Evolutionary conservation across 2,329 filamentous ascomycete species (phyloP), one percentile per base, ranked within the genome.

Genomic region (Hymenoscyphus fraxineus): DNA sequence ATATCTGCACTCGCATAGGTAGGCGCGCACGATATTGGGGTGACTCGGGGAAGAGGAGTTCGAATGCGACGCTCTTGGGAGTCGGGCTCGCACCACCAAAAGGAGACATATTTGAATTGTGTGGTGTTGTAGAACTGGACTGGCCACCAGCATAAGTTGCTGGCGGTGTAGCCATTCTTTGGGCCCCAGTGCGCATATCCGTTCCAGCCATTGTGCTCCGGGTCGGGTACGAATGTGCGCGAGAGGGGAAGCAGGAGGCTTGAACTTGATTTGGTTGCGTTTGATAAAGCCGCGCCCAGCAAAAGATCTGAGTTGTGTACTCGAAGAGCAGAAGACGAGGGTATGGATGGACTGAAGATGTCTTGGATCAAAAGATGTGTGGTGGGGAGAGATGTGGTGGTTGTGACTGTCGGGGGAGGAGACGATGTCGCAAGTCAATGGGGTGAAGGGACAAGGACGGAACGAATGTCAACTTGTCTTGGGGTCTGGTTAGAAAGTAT

Each of bases 1-100:
- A 97, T 71, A 99, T 97, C 74, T 96, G 91, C 62, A 94, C 90
- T 73, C 90, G 84, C 86, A 94, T 88, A n/a, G 91, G 90, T 70
- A 93, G 82, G 74, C 91, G 88, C 78, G 89, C 90, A 72, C 87
- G 86, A 72, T 85, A 86, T 75, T 89, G 85, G 66, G 87, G 86
- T 39, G 85, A 84, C 71, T 90, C 85, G 62, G 84, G 82, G 72
- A 90, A 86, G 71, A 92, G 82, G 62, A 93, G 83, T 77, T 92
- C 88, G 78, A 94, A 93, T 80, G 89, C 85, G 79, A 93, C 88
- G 74, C 88, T 88, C 82, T 93, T 93, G 68, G 86, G 85, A 41
- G 79, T 79, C 55, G 70, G 73, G 56, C 69, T 75, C 44, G 35
- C 35, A 35, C 44, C 19, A 51, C 68, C 72, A 59, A 71, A 71